Conservation (phyloP, 306 rosid genomes). For the Dalbergia oliveri region DNA sequence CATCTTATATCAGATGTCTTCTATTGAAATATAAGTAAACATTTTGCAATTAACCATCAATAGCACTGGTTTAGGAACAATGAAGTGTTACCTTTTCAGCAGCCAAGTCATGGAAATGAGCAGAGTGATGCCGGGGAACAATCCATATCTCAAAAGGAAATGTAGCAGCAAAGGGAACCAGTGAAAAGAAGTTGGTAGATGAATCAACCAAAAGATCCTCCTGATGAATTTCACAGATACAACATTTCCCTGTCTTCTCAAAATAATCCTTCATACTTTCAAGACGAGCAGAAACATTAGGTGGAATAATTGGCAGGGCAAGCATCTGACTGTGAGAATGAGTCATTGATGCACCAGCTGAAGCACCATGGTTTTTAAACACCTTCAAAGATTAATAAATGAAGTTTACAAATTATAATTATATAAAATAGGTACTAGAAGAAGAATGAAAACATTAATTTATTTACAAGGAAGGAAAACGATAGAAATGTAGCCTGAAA, state of each 20-base stretch:
- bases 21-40: not conserved
- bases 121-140: slow-evolving; percentile 73
- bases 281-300: slow-evolving; percentile 68
- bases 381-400: slow-evolving; percentile 55
- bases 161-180: slow-evolving; percentile 82
- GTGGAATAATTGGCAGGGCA: slow-evolving; percentile 81
- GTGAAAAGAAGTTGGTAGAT: slow-evolving; percentile 65
- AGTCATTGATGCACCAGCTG: slow-evolving; percentile 86
- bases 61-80: slow-evolving; percentile 3
- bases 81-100: slow-evolving; percentile 61
- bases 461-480: slow-evolving; percentile 12
- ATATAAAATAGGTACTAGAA: slow-evolving; percentile 22
- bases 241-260: slow-evolving; percentile 67
- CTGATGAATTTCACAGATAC: slow-evolving; percentile 60
- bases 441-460: slow-evolving; percentile 4
- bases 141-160: slow-evolving; percentile 94
- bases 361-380: slow-evolving; percentile 87
- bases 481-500: slow-evolving; percentile 5
- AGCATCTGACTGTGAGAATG: slow-evolving; percentile 91
- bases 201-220: slow-evolving; percentile 66
- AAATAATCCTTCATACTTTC: slow-evolving; percentile 64
- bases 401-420: slow-evolving; percentile 22
- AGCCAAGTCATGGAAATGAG: slow-evolving; percentile 77
- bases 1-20: slow-evolving; percentile 22
- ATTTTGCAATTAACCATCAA: slow-evolving; percentile 16